Base-by-base conservation (phyloP, 768 basidiomycete species). In the Xerocomus potaroensis region DNA sequence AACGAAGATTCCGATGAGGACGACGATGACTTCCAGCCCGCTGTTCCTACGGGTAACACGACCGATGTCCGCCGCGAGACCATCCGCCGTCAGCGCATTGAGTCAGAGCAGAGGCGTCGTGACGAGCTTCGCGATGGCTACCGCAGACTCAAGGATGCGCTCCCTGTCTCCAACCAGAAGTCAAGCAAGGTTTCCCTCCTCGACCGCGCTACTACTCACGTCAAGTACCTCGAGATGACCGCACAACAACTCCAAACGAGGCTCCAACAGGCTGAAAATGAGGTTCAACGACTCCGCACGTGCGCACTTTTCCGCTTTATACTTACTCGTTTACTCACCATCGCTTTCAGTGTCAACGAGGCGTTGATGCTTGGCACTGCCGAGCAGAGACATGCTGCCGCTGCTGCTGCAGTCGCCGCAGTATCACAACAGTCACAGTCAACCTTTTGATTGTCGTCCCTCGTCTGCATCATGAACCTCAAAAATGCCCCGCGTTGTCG, bases 121-220 rank as follows among this genome's bases (percentile, higher is more conserved):
- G 91, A 94, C 59, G 92, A 95, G 70, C 87, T 95, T 63, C 77
- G 92, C 46, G 91, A 95, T 47, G 91, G 90, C 50, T 95, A 94
- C 70, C 80, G 84, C 58, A 80, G 86, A 48, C 83, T 95, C 72
- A 91, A 91, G 79, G 87, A 91, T 59, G 85, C 84, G 46, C 83
- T 95, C 57, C 92, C 92, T 23, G 76, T 84, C 49, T 87, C 85
- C 38, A 92, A 91, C 73, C 90, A 93, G 77, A 90, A 92, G 76
- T 83, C 88, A 9, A 90, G 86, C 78, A 95, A 95, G 72, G 87
- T 91, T 43, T 88, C 84, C 52, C 73, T 94, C 47, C 78, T 95
- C 57, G 92, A 94, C 60, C 82, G 91, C 61, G 87, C 91, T 33
- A 88, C 87, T 54, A 83, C 80, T 43, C 89, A 93, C 69, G 86